A percentile compares a stretch with the other conserved stretches of the same genome.
phyloP scores from a whole-genome alignment of 2,329 filamentous ascomycete genomes.

The Hypoxylon sp. region DNA sequence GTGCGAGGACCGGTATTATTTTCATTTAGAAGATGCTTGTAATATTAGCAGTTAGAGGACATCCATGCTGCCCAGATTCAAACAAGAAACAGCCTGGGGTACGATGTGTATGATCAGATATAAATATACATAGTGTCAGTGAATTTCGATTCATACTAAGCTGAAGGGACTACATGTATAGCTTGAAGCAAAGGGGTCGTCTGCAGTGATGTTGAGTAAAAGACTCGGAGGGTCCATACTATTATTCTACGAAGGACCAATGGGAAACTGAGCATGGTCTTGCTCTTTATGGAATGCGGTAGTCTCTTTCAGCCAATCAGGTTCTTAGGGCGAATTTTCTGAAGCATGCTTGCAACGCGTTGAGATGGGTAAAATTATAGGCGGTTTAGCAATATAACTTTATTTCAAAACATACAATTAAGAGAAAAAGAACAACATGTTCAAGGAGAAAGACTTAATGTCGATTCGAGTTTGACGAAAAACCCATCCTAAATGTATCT shows the following conservation, averaged over 20 bases:
- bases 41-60: conserved; percentile 31
- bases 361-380: background rate
- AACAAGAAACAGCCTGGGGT: background rate
- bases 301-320: background rate
- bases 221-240: background rate
- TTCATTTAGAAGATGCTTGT: conserved; percentile 34
- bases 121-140: background rate
- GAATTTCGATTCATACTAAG: conserved; percentile 10
- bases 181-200: background rate
- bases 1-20: conserved; percentile 31
- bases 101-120: conserved; percentile 4
- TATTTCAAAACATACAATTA: too few relatives aligned
- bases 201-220: background rate
- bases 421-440: background rate
- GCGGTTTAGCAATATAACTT: too few relatives aligned
- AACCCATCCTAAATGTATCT: background rate
- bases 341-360: background rate
- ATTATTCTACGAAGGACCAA: background rate
- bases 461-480: background rate
- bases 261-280: background rate
- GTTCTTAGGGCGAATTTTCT: background rate
- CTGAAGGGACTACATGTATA: background rate
- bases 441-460: background rate
- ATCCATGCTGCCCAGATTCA: background rate
- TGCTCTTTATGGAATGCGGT: background rate